These are phyloP conservation scores for Ganoderma leucocontextum DNA, from an alignment of 1,284 basidiomycete species.

Conservation along the genomic window DNA sequence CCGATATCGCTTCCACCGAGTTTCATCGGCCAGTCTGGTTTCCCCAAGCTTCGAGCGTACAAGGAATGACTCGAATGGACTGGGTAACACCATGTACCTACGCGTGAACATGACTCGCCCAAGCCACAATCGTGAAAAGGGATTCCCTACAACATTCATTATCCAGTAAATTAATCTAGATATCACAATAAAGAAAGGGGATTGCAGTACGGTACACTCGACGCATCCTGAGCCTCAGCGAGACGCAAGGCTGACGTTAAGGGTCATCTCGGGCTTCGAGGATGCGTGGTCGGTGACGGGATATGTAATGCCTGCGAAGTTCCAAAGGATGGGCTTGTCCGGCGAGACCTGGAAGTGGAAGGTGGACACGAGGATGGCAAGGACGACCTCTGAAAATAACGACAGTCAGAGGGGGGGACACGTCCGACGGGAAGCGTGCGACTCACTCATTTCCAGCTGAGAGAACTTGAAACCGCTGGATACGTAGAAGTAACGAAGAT, in stretches of 20 bases:
- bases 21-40: no score
- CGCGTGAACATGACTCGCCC: no score
- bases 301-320: conserved; percentile 30
- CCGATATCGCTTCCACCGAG: no score
- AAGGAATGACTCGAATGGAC: no score
- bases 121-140: background rate
- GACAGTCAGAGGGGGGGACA: background rate
- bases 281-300: conserved; percentile 26
- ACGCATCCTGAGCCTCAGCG: background rate
- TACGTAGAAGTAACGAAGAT: no score
- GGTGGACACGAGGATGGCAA: conserved; percentile 19
- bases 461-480: conserved; percentile 25
- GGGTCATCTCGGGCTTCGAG: conserved; percentile 26
- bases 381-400: conserved; percentile 22
- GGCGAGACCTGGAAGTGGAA: conserved; percentile 23
- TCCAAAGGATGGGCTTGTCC: conserved; percentile 29
- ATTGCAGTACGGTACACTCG: no score
- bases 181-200: background rate
- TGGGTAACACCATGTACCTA: no score
- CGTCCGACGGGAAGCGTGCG: background rate
- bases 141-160: background rate
- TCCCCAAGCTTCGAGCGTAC: no score
- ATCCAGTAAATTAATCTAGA: background rate
- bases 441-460: conserved; percentile 26
- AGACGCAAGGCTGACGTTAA: conserved; percentile 18